Conservation (phyloP, 345 rosid species). For the Hibiscus mutabilis region DNA sequence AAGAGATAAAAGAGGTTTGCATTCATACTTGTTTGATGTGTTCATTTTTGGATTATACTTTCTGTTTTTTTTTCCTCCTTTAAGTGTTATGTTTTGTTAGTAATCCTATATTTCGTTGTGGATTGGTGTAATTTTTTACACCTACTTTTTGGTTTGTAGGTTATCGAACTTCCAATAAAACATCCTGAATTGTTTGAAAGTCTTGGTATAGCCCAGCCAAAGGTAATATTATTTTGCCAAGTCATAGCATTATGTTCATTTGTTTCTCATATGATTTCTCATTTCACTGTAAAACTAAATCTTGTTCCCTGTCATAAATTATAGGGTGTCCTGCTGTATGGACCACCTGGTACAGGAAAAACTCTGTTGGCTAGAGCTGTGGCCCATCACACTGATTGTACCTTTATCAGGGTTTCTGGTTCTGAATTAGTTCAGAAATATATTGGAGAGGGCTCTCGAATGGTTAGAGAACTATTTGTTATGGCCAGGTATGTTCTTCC, state of each 20-base stretch:
- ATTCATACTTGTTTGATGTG: background rate
- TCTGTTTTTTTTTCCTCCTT: background rate
- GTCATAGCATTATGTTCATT: background rate
- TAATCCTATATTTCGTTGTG: background rate
- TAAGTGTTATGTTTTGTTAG: background rate
- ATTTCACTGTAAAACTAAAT: background rate
- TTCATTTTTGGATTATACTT: background rate
- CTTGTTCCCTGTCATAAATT: background rate
- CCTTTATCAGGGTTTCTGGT: conserved; percentile 98
- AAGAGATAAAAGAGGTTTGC: conserved; percentile 90
- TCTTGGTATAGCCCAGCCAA: conserved; percentile 98
- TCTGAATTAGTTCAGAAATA: conserved; percentile 95
- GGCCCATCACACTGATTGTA: conserved; percentile 99
- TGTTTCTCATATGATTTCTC: conserved; percentile 1
- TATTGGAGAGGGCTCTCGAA: conserved; percentile 98
- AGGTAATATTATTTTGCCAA: conserved; percentile 37
- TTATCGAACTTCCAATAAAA: conserved; percentile 97
- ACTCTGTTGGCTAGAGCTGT: conserved; percentile 97
- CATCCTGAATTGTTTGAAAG: conserved; percentile 97
- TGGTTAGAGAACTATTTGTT: conserved; percentile 97
- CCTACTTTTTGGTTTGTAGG: conserved; percentile 36
- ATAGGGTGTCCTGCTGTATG: conserved; percentile 93
- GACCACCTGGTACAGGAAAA: conserved; percentile 99
- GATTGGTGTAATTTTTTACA: conserved; percentile 4
- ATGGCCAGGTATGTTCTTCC: conserved; percentile 79